Base-by-base conservation (phyloP, 805 yeast species). In the Kuraishia borneana region DNA sequence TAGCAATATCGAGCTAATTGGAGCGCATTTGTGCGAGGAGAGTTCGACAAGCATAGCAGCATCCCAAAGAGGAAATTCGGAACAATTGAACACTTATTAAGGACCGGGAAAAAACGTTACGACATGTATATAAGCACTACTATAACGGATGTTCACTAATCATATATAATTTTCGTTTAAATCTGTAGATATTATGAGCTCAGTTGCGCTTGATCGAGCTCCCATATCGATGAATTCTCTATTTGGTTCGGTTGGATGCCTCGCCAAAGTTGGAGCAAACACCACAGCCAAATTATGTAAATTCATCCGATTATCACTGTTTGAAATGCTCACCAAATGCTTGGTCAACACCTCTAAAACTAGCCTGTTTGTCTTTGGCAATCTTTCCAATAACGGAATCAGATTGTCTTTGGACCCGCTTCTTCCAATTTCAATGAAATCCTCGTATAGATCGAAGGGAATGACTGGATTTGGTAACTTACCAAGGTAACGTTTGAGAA, bases 241-340 rank as follows among this genome's bases (percentile, higher is more conserved):
- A 42, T 81, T 85, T 6, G 94, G 88, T 27, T 75, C 68, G 39
- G 67, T 60, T 25, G 46, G 40, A 46, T 85, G 95, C 32, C 95
- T 68, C 0, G 87, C 79, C 30, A 92, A 58, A 6, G 96, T 85
- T 3, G 98, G 97, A 2, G 96, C 95, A 64, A 92, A 92, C 6
- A 89, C 96, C 30, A 92, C 84, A 0, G 95, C 78, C 35, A 92
- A 58, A 47, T 92, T 87, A 54, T 76, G 76, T 45, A 70, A 63
- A 28, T 71, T 83, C 98, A 92, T 92, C 53, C 88, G 68, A 51
- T 88, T 92, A 30, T 73, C 63, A 50, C 66, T 63, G 19, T 60
- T 53, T 26, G 74, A 71, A 21, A 92, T 78, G 36, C 61, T 56
- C 31, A 64, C 56, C 42, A 92, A 61, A 61, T 92, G 98, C 30